phyloP scores from a whole-genome alignment of 768 basidiomycete genomes.

The Xerocomellus dryophilus region DNA sequence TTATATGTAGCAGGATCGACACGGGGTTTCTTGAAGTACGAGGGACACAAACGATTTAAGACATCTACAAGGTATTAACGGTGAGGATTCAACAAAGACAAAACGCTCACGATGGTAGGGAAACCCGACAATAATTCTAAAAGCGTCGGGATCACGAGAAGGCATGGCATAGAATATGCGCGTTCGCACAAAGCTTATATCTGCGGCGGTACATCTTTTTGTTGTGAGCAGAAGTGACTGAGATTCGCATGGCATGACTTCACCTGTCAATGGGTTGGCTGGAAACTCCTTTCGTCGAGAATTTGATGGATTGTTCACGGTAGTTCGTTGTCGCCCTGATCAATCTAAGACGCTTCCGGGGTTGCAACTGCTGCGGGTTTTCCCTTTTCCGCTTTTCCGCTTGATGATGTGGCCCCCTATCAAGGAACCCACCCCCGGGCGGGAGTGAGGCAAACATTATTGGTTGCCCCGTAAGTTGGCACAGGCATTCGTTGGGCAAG shows the following conservation, averaged over 20 bases:
- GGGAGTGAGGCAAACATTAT: constrained; percentile 46
- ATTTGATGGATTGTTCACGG: constrained; percentile 4
- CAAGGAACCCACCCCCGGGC: constrained; percentile 8
- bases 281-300: background rate
- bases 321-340: background rate
- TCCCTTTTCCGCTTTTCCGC: constrained; percentile 27
- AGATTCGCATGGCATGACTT: background rate
- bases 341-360: constrained; percentile 30
- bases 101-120: constrained; percentile 57
- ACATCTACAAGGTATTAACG: constrained; percentile 47
- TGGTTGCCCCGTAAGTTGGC: constrained; percentile 77
- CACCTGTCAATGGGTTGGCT: constrained; percentile 24
- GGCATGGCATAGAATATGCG: constrained; percentile 71
- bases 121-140: constrained; percentile 57
- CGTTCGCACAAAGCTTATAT: constrained; percentile 50
- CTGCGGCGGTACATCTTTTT: constrained; percentile 44
- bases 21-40: constrained; percentile 36
- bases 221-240: constrained; percentile 1
- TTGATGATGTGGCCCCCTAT: background rate
- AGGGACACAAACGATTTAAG: constrained; percentile 54
- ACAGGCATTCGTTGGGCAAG: constrained; percentile 79
- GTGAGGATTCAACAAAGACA: background rate
- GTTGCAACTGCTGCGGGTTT: constrained; percentile 9
- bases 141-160: constrained; percentile 46
- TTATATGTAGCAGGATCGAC: constrained; percentile 29